These are phyloP conservation scores for Orbilia quercus DNA, from an alignment of 2,329 filamentous ascomycete genomes.

Conservation along the genomic window DNA sequence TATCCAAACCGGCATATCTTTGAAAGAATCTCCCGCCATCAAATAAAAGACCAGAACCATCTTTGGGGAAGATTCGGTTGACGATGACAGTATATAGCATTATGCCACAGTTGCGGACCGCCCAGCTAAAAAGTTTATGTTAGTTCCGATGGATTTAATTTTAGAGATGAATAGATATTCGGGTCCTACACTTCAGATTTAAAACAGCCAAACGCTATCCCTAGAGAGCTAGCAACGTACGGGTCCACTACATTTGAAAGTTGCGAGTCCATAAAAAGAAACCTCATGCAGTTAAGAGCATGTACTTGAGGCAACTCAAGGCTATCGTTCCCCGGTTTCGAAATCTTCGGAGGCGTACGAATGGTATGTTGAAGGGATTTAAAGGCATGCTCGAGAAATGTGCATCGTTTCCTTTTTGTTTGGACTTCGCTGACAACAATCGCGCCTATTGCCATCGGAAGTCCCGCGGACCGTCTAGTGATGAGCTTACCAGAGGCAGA, in stretches of 20 bases:
- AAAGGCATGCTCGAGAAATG: conserved; percentile 31
- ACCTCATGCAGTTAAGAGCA: conserved; percentile 91
- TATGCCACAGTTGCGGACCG: conserved; percentile 90
- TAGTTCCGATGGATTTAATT: conserved; percentile 56
- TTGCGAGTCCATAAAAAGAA: conserved; percentile 85
- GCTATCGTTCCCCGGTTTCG: conserved; percentile 61
- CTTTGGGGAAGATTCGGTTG: conserved; percentile 72
- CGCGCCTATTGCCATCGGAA: conserved; percentile 86
- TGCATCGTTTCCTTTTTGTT: conserved; percentile 64
- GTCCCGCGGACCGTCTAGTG: conserved; percentile 89
- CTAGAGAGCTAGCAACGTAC: conserved; percentile 78
- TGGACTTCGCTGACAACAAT: conserved; percentile 71
- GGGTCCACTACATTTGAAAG: conserved; percentile 78
- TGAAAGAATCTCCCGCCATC: conserved; percentile 37
- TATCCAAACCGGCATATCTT: conserved; percentile 32
- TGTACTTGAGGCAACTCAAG: conserved; percentile 86
- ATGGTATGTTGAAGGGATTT: conserved; percentile 58
- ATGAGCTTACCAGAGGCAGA: conserved; percentile 57
- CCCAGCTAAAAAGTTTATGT: conserved; percentile 70
- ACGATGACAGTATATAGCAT: conserved; percentile 88
- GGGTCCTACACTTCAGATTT: conserved; percentile 76
- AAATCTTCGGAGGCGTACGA: conserved; percentile 59
- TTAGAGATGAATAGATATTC: conserved; percentile 41
- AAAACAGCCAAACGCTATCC: conserved; percentile 82
- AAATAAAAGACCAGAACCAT: conserved; percentile 31